These are phyloP conservation scores for Colletotrichum lini DNA, from an alignment of 2,329 filamentous ascomycete genomes.

Conservation along the genomic window DNA sequence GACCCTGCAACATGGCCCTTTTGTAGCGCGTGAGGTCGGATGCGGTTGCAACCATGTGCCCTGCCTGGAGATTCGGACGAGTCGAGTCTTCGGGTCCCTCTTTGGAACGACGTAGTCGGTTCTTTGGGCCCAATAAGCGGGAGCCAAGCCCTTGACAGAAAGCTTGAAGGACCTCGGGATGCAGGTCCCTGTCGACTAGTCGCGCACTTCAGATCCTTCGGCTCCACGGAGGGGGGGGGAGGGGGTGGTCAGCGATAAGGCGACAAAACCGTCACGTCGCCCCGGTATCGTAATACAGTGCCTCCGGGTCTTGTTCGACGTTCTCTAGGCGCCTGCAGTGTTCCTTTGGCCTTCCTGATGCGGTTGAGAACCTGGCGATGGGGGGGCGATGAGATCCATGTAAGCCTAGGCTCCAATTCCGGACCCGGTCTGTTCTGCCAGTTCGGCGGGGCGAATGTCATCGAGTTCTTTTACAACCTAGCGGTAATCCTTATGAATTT, in stretches of 20 bases:
- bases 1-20: constrained; percentile 2
- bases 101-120: background rate
- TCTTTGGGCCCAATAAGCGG: background rate
- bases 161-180: constrained; percentile 2
- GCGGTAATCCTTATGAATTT: background rate
- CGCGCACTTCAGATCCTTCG: constrained; percentile 19
- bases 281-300: background rate
- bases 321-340: background rate
- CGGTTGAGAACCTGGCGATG: constrained; percentile 12
- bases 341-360: constrained; percentile 22
- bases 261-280: background rate
- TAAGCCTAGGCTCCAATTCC: constrained; percentile 14
- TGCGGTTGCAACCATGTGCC: constrained; percentile 18
- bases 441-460: constrained; percentile 16
- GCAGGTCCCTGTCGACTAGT: constrained; percentile 16
- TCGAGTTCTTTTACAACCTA: background rate
- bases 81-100: background rate
- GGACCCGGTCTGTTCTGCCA: constrained; percentile 15
- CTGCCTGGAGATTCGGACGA: constrained; percentile 24
- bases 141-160: background rate
- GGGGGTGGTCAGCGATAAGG: constrained; percentile 35
- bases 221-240: background rate
- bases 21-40: constrained; percentile 20
- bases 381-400: constrained; percentile 13
- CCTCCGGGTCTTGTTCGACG: background rate